Evolutionary conservation across 805 yeast species (phyloP), one percentile per base, ranked within the genome.

Genomic region (Lachancea sp.): DNA sequence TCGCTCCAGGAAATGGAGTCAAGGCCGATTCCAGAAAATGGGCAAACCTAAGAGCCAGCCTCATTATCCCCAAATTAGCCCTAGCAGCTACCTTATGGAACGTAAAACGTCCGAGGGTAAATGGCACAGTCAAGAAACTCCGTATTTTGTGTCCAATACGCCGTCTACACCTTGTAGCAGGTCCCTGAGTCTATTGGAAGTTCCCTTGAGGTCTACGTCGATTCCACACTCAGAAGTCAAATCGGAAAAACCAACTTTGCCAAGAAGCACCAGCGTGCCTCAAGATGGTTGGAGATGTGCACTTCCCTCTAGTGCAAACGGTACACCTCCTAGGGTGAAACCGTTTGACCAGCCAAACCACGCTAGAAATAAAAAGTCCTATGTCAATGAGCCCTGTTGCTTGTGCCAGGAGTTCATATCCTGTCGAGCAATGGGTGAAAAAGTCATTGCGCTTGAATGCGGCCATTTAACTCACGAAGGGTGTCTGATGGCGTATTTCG

Each of bases 391-490:
- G 31, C 43, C 49, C 12, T 65, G 69, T 38, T 56, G 65, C 11
- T 47, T 81, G 13, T 81, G 88, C 56, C 72, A 72, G 6, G 79
- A 80, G 41, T 66, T 70, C 2, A 58, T 79, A 3, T 67, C 69
- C 15, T 68, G 71, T 25, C 74, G 72, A 39, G 62, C 74, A 22
- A 60, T 60, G 16, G 66, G 71, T 10, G 81, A 73, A 52, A 68
- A 65, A 37, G 59, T 78, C 1, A 60, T 80, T 12, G 72, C 71
- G 45, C 62, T 81, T 27, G 59, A 59, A 33, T 81, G 88, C 61
- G 75, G 72, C 1, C 85, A 81, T 56, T 59, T 66, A 36, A 66
- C 72, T 33, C 88, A 81, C 56, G 81, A 77, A 42, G 77, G 78
- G 45, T 81, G 88, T 56, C 66, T 79, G 13, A 47, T 63, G 2